Percentiles rank a stretch among this genome's conserved stretches.
These are phyloP conservation scores for Wickerhamia fluorescens DNA, from an alignment of 805 yeast species.

Conservation along the genomic window DNA sequence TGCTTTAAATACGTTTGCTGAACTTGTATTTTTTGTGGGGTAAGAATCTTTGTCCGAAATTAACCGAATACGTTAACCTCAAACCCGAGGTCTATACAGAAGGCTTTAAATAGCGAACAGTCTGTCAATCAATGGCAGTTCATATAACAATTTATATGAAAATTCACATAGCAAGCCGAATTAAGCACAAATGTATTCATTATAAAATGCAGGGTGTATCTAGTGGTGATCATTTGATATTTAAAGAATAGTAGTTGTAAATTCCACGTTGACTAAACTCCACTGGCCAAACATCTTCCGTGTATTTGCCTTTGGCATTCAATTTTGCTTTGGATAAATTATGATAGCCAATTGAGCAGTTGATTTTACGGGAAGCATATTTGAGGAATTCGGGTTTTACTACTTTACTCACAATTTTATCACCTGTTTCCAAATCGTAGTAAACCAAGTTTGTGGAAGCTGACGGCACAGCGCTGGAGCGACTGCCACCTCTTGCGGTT, in stretches of 20 bases:
- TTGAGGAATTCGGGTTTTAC: conserved; percentile 44
- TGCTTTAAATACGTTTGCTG: too few species aligned
- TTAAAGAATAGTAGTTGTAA: conserved; percentile 51
- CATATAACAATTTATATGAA: too few species aligned
- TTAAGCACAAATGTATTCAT: too few species aligned
- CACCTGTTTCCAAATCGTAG: conserved; percentile 60
- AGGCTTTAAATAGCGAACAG: too few species aligned
- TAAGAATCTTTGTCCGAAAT: too few species aligned
- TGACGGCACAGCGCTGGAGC: conserved; percentile 7
- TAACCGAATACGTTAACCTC: too few species aligned
- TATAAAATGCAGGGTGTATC: too few species aligned
- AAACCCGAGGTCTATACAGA: too few species aligned
- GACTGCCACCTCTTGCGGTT: conserved; percentile 4
- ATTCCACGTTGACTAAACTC: conserved; percentile 49
- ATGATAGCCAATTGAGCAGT: conserved; percentile 47
- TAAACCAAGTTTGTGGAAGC: conserved; percentile 35
- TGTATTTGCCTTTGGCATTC: conserved; percentile 20
- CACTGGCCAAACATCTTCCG: conserved; percentile 44
- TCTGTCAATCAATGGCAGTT: too few species aligned
- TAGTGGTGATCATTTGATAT: conserved; percentile 27
- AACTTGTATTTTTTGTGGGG: too few species aligned
- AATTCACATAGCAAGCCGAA: too few species aligned
- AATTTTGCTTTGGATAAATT: conserved; percentile 28
- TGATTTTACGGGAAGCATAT: conserved; percentile 47
- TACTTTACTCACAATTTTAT: conserved; percentile 43